Conservation (phyloP, 208 protist genomes). For the Leishmania braziliensis region DNA sequence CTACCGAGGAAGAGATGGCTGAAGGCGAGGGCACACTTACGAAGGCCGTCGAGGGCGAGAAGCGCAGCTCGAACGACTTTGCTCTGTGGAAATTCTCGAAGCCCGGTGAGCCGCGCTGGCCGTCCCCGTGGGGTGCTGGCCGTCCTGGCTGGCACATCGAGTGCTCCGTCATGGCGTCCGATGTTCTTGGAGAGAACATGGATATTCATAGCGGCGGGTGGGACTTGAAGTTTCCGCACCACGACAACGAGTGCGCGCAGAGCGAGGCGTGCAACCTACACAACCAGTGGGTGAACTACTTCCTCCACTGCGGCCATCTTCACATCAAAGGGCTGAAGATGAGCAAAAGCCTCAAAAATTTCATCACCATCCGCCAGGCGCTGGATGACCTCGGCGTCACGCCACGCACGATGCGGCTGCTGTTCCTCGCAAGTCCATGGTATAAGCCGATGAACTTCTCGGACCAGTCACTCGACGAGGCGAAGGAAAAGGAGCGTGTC, state of each 20-base stretch:
- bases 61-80: conserved; percentile 95
- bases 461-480: conserved; percentile 89
- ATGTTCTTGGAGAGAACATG: conserved; percentile 92
- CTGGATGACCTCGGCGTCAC: conserved; percentile 77
- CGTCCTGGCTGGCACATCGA: conserved; percentile 99
- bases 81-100: conserved; percentile 98
- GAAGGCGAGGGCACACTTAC: conserved; percentile 91
- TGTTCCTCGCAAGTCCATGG: conserved; percentile 95
- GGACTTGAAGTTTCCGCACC: conserved; percentile 99
- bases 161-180: conserved; percentile 98
- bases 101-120: conserved; percentile 94
- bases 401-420: conserved; percentile 90
- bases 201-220: conserved; percentile 98
- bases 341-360: conserved; percentile 99
- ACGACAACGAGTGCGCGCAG: conserved; percentile 99
- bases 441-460: conserved; percentile 93
- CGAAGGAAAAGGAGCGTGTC: conserved; percentile 75
- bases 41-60: conserved; percentile 78
- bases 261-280: conserved; percentile 87
- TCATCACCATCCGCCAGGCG: conserved; percentile 96
- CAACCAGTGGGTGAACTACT: conserved; percentile 98
- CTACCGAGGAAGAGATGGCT: conserved; percentile 86
- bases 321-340: conserved; percentile 99
- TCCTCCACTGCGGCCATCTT: conserved; percentile 97
- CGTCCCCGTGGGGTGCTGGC: conserved; percentile 93